Evolutionary conservation across 164 flowering plant genomes (phyloP).

Genomic region (Warburgia ugandensis): DNA sequence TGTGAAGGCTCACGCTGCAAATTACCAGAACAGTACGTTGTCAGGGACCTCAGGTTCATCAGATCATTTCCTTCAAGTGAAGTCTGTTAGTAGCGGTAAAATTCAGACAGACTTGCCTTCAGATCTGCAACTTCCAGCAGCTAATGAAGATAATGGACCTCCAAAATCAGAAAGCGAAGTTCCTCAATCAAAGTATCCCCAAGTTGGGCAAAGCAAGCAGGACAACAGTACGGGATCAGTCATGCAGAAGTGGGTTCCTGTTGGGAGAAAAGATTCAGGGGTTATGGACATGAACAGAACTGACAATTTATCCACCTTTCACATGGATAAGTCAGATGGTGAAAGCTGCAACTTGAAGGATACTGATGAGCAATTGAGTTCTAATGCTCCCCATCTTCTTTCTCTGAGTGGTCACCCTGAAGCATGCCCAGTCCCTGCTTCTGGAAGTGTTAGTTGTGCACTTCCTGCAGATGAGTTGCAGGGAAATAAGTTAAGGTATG

Average conservation of each 20-base stretch:
- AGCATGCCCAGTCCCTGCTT: slow-evolving; percentile 4
- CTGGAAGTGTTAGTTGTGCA: slow-evolving; percentile 6
- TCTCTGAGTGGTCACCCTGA: slow-evolving; percentile 11
- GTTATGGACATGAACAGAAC: slow-evolving; percentile 10
- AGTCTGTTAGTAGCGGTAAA: background rate
- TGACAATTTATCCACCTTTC: slow-evolving; percentile 13
- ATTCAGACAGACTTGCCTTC: slow-evolving; percentile 4
- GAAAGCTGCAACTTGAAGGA: slow-evolving; percentile 11
- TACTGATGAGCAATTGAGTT: slow-evolving; percentile 5
- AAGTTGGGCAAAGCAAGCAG: too few relatives aligned
- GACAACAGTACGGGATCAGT: slow-evolving; percentile 24
- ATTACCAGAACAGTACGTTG: slow-evolving; percentile 7
- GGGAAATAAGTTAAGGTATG: slow-evolving; percentile 7
- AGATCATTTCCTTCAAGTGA: slow-evolving; percentile 10
- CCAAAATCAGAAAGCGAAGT: slow-evolving; percentile 17
- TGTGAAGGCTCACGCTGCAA: slow-evolving; percentile 6
- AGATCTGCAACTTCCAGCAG: slow-evolving; percentile 12
- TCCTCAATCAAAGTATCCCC: slow-evolving; percentile 15
- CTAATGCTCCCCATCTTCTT: slow-evolving; percentile 10
- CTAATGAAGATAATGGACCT: slow-evolving; percentile 11
- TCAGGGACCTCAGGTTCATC: slow-evolving; percentile 8
- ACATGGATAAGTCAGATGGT: slow-evolving; percentile 14
- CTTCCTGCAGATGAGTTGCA: slow-evolving; percentile 9
- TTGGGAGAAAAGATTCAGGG: slow-evolving; percentile 28
- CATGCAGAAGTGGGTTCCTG: slow-evolving; percentile 46